phyloP scores from a whole-genome alignment of 495 filamentous ascomycete species.

The Hypoxylon fragiforme region DNA sequence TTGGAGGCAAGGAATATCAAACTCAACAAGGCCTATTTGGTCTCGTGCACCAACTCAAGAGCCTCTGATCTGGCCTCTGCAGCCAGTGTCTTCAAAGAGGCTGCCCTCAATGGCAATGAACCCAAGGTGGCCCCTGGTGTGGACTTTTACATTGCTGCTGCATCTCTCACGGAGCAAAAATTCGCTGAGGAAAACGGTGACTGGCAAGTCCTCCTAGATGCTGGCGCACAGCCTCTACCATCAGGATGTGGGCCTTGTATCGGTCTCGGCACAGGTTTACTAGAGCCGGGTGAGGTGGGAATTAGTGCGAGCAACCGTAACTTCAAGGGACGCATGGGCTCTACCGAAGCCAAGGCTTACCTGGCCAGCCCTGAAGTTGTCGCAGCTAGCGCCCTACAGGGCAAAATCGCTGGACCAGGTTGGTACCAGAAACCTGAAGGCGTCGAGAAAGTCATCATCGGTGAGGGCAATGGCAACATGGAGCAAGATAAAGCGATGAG shows the following conservation, averaged over 20 bases:
- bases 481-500: constrained; percentile 64
- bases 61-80: constrained; percentile 82
- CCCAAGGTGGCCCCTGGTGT: constrained; percentile 80
- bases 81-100: constrained; percentile 84
- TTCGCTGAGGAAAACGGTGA: constrained; percentile 80
- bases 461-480: constrained; percentile 69
- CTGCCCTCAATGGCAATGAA: constrained; percentile 58
- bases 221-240: constrained; percentile 75
- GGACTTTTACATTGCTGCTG: constrained; percentile 89
- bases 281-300: constrained; percentile 86
- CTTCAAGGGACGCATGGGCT: constrained; percentile 93
- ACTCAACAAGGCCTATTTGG: constrained; percentile 84
- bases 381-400: constrained; percentile 83
- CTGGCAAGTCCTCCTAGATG: constrained; percentile 82
- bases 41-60: constrained; percentile 89
- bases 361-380: constrained; percentile 82
- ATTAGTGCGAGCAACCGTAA: constrained; percentile 89
- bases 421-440: constrained; percentile 73
- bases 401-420: constrained; percentile 80
- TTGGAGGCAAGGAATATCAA: constrained; percentile 72
- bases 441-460: constrained; percentile 66
- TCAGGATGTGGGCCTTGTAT: constrained; percentile 91
- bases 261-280: constrained; percentile 79
- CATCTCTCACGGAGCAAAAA: constrained; percentile 77
- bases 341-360: constrained; percentile 73